Base-by-base conservation (phyloP, 228 moss, liverwort and hornwort genomes). In the Sphagnum magellanicum region DNA sequence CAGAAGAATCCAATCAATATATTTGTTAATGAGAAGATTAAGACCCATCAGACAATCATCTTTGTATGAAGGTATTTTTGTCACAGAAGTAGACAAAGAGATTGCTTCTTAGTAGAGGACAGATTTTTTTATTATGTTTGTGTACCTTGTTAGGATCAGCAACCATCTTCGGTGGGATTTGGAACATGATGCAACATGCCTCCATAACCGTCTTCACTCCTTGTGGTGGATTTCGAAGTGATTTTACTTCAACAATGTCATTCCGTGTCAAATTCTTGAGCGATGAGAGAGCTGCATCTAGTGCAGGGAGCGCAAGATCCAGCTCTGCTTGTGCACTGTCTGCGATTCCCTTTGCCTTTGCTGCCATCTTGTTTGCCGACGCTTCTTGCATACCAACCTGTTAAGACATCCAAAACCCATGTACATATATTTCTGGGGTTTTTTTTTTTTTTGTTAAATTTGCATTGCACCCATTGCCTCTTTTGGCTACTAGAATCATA, bases 191-290 rank as follows among this genome's bases (percentile, higher is more conserved):
- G 67, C 91, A 92, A 60, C 89, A 89, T 12, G 95, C 95, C 70
- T 96, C 95, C 92, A 96, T 92, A 46, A 96, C 95, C 90, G 87
- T 92, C 61, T 89, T 91, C 0, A 96, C 91, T 72, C 95, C 95
- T 73, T 92, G 89, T 0, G 95, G 95, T 49, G 95, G 95, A 72
- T 96, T 96, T 72, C 82, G 79, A 0, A 96, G 74, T 11, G 95
- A 96, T 73, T 96, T 96, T 16, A 96, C 91, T 85, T 96, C 95
- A 3, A 96, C 92, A 69, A 96, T 82, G 50, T 96, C 95, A 74
- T 92, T 96, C 73, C 87, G 85, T 5, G 92, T 92, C 16, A 96
- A 74, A 51, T 89, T 83, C 51, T 96, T 96, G 0, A 96, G 81
- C 6, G 95, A 83, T 51, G 90, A 85, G 50, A 96, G 72, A 14